Percentiles rank a stretch among this genome's conserved stretches.
Evolutionary conservation across 139 green algal species (phyloP).

Genomic region (Coelastrella sp.): DNA sequence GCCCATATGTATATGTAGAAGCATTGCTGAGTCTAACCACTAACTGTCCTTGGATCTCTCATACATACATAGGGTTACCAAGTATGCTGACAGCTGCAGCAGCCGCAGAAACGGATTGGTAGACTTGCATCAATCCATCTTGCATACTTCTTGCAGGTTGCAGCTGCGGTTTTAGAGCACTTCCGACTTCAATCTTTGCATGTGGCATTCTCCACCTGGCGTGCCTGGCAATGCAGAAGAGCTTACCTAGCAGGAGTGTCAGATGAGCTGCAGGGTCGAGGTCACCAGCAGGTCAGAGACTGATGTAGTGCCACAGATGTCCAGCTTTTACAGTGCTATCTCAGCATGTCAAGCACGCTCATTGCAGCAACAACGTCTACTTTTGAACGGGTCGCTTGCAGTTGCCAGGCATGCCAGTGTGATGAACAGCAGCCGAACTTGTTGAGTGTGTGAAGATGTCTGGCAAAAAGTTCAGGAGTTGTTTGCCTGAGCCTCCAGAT

Average conservation of each 20-base stretch:
- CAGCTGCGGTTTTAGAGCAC: neutral
- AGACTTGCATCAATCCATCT: neutral
- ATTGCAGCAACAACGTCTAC: too few species aligned
- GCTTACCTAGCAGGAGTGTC: conserved; percentile 7
- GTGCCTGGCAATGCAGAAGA: conserved; percentile 4
- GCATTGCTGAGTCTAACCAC: too few species aligned
- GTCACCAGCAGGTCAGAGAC: conserved; percentile 2
- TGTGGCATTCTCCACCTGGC: conserved; percentile 9
- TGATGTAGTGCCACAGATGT: too few species aligned
- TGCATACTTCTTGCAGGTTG: conserved; percentile 37
- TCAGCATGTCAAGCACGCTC: too few species aligned
- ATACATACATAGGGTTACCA: too few species aligned
- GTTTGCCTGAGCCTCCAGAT: too few species aligned
- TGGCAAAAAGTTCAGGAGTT: neutral
- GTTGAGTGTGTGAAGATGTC: neutral
- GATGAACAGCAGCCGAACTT: neutral
- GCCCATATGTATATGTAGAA: neutral
- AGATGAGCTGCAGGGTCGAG: neutral
- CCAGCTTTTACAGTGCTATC: too few species aligned
- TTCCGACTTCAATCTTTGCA: neutral
- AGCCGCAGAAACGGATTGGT: too few species aligned
- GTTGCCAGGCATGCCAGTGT: neutral
- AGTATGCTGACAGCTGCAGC: too few species aligned
- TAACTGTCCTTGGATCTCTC: too few species aligned
- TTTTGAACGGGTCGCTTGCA: too few species aligned